Percentiles rank a stretch among this genome's conserved stretches.
Conservation (phyloP, 2,329 filamentous ascomycete species). For the Fusarium sp. region DNA sequence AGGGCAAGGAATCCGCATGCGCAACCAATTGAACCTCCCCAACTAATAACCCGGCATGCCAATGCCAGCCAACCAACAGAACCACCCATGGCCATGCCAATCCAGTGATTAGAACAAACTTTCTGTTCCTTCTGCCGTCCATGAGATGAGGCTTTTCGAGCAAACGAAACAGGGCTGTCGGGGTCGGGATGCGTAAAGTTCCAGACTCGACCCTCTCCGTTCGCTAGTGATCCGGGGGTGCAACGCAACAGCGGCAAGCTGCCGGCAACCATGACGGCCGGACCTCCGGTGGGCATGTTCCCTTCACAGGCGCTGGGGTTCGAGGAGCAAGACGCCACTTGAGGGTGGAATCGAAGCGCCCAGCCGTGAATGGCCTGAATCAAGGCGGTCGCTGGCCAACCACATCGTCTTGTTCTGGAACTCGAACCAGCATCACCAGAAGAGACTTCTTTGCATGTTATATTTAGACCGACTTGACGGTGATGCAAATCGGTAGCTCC, state of each 20-base stretch:
- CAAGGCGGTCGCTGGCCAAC: conserved; percentile 16
- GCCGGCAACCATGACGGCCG: conserved; percentile 1
- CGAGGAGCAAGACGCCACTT: conserved; percentile 17
- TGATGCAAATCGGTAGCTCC: conserved; percentile 21
- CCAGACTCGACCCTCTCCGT: conserved; percentile 1
- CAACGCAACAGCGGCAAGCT: conserved; percentile 15
- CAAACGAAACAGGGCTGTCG: background rate
- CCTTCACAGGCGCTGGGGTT: conserved; percentile 22
- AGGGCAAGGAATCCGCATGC: conserved; percentile 18
- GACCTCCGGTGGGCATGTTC: conserved; percentile 8
- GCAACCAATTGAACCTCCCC: conserved; percentile 20
- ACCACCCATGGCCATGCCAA: conserved; percentile 15
- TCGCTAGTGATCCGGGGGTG: conserved; percentile 5
- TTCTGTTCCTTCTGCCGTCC: background rate
- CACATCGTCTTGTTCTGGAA: conserved; percentile 12
- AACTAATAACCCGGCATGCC: conserved; percentile 11
- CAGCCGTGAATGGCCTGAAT: conserved; percentile 8
- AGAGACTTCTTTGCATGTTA: conserved; percentile 14
- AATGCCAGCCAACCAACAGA: conserved; percentile 15
- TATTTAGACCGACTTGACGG: conserved; percentile 8
- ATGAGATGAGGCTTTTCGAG: background rate
- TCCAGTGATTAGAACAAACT: background rate
- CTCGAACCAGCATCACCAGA: conserved; percentile 5
- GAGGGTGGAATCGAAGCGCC: conserved; percentile 11
- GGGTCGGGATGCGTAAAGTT: background rate